Conservation (phyloP, 2,329 filamentous ascomycete genomes). For the Boeremia lycopersici region DNA sequence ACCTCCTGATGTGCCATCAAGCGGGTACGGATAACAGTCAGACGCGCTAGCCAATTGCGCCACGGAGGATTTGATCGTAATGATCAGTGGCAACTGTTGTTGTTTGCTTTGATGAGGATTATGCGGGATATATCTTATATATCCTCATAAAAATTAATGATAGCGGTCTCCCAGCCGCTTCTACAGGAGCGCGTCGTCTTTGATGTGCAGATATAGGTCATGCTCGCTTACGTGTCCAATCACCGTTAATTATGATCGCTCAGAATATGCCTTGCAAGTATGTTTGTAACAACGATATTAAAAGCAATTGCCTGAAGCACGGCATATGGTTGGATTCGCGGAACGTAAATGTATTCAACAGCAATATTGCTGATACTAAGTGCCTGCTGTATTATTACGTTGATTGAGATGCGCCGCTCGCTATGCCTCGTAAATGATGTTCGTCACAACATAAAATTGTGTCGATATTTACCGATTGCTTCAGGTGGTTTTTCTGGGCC, state of each 20-base stretch:
- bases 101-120: constrained; percentile 24
- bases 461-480: not conserved
- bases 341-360: no score
- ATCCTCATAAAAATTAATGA: no score
- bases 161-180: fast-evolving
- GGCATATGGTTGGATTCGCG: no score
- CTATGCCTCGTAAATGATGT: constrained; percentile 12
- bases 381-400: not conserved
- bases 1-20: constrained; percentile 37
- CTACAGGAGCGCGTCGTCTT: not conserved
- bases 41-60: constrained; percentile 65
- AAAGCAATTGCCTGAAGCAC: no score
- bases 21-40: constrained; percentile 58
- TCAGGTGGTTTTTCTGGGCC: constrained; percentile 22
- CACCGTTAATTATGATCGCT: not conserved
- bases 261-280: not conserved
- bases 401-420: constrained; percentile 4
- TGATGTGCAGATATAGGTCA: constrained; percentile 2
- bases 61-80: constrained; percentile 44
- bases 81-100: constrained; percentile 23
- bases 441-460: not conserved
- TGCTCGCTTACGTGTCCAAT: constrained; percentile 15
- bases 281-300: not conserved
- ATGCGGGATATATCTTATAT: no score
- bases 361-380: no score